Base-by-base conservation (phyloP, 1,284 basidiomycete species). In the Thecaphora thlaspeos region DNA sequence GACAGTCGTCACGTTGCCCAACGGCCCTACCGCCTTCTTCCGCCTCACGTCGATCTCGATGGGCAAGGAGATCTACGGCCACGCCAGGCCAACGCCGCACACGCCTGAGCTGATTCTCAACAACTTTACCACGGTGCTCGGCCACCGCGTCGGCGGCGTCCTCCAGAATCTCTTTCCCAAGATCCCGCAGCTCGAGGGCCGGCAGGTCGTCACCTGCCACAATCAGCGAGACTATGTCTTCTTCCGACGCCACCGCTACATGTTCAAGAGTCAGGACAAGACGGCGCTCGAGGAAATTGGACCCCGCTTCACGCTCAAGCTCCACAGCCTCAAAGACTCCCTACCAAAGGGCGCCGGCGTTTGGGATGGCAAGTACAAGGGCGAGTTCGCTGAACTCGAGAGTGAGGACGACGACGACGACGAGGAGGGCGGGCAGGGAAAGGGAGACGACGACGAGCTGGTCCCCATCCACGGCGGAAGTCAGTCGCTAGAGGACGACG, bases 221-320 rank as follows among this genome's bases (percentile, higher is more conserved):
- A 97, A 97, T 74, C 93, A 97, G 78, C 85, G 95, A 50, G 95
- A 99, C 80, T 99, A 97, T 79, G 81, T 98, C 54, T 99, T 99
- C 81, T 96, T 98, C 83, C 82, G 95, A 55, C 82, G 95, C 62
- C 93, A 97, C 81, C 91, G 91, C 69, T 96, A 96, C 78, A 90
- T 91, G 39, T 97, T 96, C 79, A 85, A 90, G 43, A 90, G 89
- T 42, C 70, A 72, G 26, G 58, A 78, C 43, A 93, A 91, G 75
- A 92, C 96, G 11, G 87, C 88, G 17, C 81, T 99, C 46, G 95
- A 99, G 79, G 95, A 99, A 79, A 99, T 98, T 59, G 95, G 95
- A 0, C 95, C 95, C 4, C 85, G 94, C 24, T 97, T 99, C 77
- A 98, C 95, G 0, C 82, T 98, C 18, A 98, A 98, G 80, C 80